Base-by-base conservation (phyloP, 768 basidiomycete species). In the Obba rivulosa region DNA sequence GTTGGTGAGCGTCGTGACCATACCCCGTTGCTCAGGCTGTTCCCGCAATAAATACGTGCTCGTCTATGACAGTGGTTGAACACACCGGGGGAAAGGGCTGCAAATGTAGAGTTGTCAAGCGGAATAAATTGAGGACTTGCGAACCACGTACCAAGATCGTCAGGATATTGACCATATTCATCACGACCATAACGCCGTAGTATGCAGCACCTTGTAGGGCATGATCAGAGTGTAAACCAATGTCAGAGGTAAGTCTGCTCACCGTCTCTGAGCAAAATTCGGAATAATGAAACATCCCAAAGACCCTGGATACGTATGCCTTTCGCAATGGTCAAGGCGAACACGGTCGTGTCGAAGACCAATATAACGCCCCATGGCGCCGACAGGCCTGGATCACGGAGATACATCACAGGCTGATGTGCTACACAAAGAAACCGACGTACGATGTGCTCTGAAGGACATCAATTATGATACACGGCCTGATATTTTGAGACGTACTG, bases 201-300 rank as follows among this genome's bases (percentile, higher is more conserved):
- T 51, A 51, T 2, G 43, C 41, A 4, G 45, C 43, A 7, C 50
- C 50, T 52, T 10, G 22, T 14, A n/a, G n/a, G 18, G 10, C 16
- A 38, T 8, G 8, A 3, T 8, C 22, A 14, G 22, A 24, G 14
- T 7, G 35, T 5, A 21, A 14, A 4, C n/a, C n/a, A 31, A 8
- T 17, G 28, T 17, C 21, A 21, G 17, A 21, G 17, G 35, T 25
- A 14, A n/a, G n/a, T 2, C 16, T 14, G 24, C 50, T 18, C 36
- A 51, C 50, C 50, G 22, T 51, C 50, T 40, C 50, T 36, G 4
- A 51, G n/a, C 35, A 51, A 46, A 1, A 47, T 18, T 16, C 34
- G 36, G 14, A 47, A 51, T 14, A 46, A 14, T 21, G 45, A 36
- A 3, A 28, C 34, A 25, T 42, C 42, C 50, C 45, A 47, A 13